Base-by-base conservation (phyloP, 495 filamentous ascomycete species). In the Hypoxylon intermedium region DNA sequence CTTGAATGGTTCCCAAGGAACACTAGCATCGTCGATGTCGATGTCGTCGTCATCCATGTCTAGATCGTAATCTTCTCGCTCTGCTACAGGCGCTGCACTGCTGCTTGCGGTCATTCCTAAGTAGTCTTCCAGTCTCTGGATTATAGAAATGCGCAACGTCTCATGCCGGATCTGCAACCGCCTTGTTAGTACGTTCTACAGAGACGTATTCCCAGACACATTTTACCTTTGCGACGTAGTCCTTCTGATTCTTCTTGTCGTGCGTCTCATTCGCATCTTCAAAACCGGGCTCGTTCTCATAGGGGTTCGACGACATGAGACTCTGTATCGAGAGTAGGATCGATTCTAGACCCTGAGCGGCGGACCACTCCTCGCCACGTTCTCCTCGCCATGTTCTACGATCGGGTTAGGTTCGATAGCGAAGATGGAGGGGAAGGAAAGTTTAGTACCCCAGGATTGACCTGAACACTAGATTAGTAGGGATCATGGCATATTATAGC, bases 251-350 rank as follows among this genome's bases (percentile, higher is more conserved):
- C 69, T 88, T 84, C 75, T 89, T 87, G 67, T 96, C 89, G 9
- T 80, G 73, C 2, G 78, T 73, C 16, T 83, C 81, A 26, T 85
- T 86, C 15, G 86, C 83, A 46, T 88, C 82, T 64, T 97, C 94
- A 63, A 89, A 97, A 6, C 94, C 94, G 13, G 94, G 94, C 68
- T 98, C 94, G 63, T 97, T 96, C 72, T 94, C 91, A 72, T 96
- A 98, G 0, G 94, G 94, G 70, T 97, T 96, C 18, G 84, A 75
- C 1, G 92, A 95, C 87, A 98, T 92, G 21, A 98, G 78, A 67
- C 92, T 97, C 72, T 98, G 94, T 48, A 98, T 97, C 4, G 94
- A 98, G 24, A 98, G 85, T 24, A 98, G 72, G 44, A 97, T 89
- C 0, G 94, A 97, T 71, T 98, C 94, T 3, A 98, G 78, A 13